Conservation (phyloP, 768 basidiomycete genomes). For the Coprinopsis marcescibilis region DNA sequence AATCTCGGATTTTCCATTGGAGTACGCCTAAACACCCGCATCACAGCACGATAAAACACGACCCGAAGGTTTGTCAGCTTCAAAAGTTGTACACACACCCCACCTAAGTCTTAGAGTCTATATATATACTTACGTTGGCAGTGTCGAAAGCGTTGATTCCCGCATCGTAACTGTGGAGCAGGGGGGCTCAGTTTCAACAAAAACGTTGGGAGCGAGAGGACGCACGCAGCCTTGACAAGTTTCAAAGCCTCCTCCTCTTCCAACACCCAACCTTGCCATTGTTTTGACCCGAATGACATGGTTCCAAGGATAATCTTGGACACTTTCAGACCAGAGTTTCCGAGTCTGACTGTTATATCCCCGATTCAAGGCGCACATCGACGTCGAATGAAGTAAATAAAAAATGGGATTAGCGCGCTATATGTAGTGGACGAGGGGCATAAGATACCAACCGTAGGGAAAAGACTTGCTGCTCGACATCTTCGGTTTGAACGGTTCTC, state of each 20-base stretch:
- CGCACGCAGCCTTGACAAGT: conserved; percentile 46
- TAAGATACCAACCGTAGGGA: too few relatives aligned
- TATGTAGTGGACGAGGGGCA: too few relatives aligned
- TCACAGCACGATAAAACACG: background rate
- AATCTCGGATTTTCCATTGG: conserved; percentile 59
- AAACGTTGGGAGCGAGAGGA: conserved; percentile 6
- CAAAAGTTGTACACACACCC: background rate
- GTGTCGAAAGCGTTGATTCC: conserved; percentile 63
- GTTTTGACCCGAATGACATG: conserved; percentile 51
- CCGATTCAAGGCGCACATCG: too few relatives aligned
- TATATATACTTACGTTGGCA: conserved; percentile 31
- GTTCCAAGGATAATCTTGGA: conserved; percentile 62
- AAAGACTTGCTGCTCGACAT: too few relatives aligned
- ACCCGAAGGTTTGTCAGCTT: conserved; percentile 4
- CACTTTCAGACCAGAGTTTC: conserved; percentile 54
- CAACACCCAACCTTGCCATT: conserved; percentile 47
- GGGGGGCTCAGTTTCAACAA: background rate
- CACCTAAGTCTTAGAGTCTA: too few relatives aligned
- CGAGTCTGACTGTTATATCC: conserved; percentile 44
- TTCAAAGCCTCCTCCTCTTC: conserved; percentile 44
- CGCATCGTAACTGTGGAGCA: conserved; percentile 42
- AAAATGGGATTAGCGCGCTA: too few relatives aligned
- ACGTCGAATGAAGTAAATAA: too few relatives aligned
- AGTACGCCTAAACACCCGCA: conserved; percentile 42
- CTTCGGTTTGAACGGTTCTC: too few relatives aligned